Evolutionary conservation across 2,329 filamentous ascomycete genomes (phyloP), one percentile per base, ranked within the genome.

Genomic region (Ophiocordyceps camponoti-leonardi): DNA sequence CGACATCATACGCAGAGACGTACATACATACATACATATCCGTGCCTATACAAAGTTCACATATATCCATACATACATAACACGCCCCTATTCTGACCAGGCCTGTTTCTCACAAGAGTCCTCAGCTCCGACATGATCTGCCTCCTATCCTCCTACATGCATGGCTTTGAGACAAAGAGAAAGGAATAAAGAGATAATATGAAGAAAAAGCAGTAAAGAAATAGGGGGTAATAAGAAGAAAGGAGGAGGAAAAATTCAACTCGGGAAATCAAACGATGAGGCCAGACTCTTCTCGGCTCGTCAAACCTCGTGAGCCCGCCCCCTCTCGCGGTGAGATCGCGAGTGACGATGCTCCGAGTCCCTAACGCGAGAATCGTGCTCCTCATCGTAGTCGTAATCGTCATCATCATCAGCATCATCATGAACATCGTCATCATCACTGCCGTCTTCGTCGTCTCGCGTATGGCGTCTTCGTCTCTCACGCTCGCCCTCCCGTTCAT

Each of bases 361-460:
- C 43, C 47, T 40, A 46, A 12, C 8, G 46, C 44, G 28, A 46
- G 31, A 35, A 18, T 44, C 43, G 43, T 37, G 10, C 20, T 44
- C 26, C 33, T 37, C 33, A 37, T 37, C 33, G 33, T 37, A 37
- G 33, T 37, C 33, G 13, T 54, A 50, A 18, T 53, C 52, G 2
- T 53, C 49, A 14, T 56, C 53, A 10, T 54, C n/a, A n/a, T n/a
- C n/a, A n/a, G n/a, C 51, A n/a, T 53, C 51, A 1, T 53, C 49
- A 13, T 55, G 51, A 12, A 54, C 51, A 18, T 53, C 51, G 1
- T 53, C 49, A 11, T 56, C 53, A n/a, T 52, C 52, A 8, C 30
- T 14, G 12, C 10, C 30, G 11, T 53, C 50, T n/a, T 53, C 52
- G 2, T 52, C 48, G 16, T 56, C 53, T 31, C 50, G 49, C 22